phyloP scores from a whole-genome alignment of 805 yeast genomes.

The Spathaspora sp. region DNA sequence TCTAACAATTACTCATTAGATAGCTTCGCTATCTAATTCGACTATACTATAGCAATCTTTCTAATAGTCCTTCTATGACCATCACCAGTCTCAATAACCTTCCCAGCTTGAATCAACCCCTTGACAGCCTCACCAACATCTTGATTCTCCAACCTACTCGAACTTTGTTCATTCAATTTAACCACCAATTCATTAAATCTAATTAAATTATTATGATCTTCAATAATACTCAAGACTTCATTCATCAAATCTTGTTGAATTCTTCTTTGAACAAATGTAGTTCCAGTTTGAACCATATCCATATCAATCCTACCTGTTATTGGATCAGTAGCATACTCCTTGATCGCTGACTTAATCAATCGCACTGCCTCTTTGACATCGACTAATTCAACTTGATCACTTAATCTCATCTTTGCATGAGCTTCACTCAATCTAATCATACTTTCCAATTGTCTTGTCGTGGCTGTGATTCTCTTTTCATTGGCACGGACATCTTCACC shows the following conservation, averaged over 20 bases:
- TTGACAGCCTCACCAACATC: conserved; percentile 69
- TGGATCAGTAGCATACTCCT: conserved; percentile 98
- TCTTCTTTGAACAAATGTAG: conserved; percentile 80
- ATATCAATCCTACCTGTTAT: conserved; percentile 94
- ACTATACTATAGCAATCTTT: conserved; percentile 14
- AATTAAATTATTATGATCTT: conserved; percentile 46
- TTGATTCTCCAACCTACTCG: conserved; percentile 61
- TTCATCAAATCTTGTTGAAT: conserved; percentile 68
- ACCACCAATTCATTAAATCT: conserved; percentile 57
- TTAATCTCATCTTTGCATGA: conserved; percentile 92
- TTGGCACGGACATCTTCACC: conserved; percentile 88
- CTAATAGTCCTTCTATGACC: conserved; percentile 62
- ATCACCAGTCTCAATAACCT: conserved; percentile 66
- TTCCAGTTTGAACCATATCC: conserved; percentile 96
- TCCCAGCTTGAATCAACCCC: conserved; percentile 68
- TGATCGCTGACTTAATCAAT: conserved; percentile 87
- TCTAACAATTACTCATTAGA: no score
- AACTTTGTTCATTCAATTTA: conserved; percentile 62
- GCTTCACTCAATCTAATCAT: conserved; percentile 95
- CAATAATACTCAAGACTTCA: conserved; percentile 54
- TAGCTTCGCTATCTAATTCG: background rate
- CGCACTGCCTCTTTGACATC: conserved; percentile 95
- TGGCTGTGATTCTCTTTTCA: conserved; percentile 93
- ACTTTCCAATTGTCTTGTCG: conserved; percentile 94
- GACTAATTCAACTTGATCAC: conserved; percentile 61